Conservation (phyloP, 2,329 filamentous ascomycete species). For the Fusarium circinatum region DNA sequence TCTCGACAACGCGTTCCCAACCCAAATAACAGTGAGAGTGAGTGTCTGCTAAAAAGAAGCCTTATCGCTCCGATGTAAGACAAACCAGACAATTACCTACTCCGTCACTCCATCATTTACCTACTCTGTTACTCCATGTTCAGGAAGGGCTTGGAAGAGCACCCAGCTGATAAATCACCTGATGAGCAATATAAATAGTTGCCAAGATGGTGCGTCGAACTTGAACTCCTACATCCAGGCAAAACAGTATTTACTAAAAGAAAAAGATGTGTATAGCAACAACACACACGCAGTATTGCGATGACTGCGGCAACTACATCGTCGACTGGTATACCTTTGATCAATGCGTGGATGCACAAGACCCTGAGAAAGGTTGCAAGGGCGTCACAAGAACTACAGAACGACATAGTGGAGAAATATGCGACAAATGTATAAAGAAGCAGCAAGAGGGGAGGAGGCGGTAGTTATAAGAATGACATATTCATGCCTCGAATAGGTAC, state of each 20-base stretch:
- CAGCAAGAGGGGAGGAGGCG: not conserved
- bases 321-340: not conserved
- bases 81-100: not conserved
- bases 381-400: not conserved
- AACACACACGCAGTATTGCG: not conserved
- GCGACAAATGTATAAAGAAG: not conserved
- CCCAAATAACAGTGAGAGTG: not conserved
- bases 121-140: rapidly evolving
- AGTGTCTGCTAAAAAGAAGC: not conserved
- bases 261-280: not conserved
- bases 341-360: not conserved
- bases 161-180: rapidly evolving
- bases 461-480: not conserved
- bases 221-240: rapidly evolving
- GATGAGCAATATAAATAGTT: not conserved
- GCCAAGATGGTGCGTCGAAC: not conserved
- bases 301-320: not conserved
- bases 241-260: rapidly evolving
- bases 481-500: no score
- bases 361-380: not conserved
- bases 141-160: rapidly evolving
- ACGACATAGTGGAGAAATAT: not conserved
- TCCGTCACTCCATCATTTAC: no score
- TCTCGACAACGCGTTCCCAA: rapidly evolving
- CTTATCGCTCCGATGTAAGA: rapidly evolving